These are phyloP conservation scores for Rhizoctonia solani DNA, from an alignment of 1,284 basidiomycete species.

Conservation along the genomic window DNA sequence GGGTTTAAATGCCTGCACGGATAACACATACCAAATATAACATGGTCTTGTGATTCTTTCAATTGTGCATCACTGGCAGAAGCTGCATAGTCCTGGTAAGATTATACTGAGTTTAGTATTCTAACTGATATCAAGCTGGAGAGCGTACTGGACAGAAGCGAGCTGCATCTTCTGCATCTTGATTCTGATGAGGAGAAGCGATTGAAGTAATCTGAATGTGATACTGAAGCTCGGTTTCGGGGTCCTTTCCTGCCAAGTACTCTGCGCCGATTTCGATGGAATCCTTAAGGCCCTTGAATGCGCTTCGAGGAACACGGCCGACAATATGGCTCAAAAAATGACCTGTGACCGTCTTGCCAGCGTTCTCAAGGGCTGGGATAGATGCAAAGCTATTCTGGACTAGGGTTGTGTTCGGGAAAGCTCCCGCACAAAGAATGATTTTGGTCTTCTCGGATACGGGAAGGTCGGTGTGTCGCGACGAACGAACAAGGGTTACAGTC, in stretches of 20 bases:
- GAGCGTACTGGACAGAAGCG: slow-evolving; percentile 33
- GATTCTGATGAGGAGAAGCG: slow-evolving; percentile 34
- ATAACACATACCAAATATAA: slow-evolving; percentile 33
- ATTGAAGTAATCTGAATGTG: slow-evolving; percentile 40
- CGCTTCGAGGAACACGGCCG: slow-evolving; percentile 34
- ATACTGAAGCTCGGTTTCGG: slow-evolving; percentile 38
- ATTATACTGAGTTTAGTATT: no score
- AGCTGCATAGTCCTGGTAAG: slow-evolving; percentile 35
- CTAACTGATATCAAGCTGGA: neutral
- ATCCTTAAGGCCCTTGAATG: slow-evolving; percentile 12
- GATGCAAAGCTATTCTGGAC: slow-evolving; percentile 40
- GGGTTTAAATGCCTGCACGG: neutral
- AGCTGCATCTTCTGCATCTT: slow-evolving; percentile 38
- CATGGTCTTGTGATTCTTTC: slow-evolving; percentile 35
- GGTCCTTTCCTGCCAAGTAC: slow-evolving; percentile 39
- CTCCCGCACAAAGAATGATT: slow-evolving; percentile 42
- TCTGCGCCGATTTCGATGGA: slow-evolving; percentile 39
- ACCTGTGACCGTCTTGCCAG: slow-evolving; percentile 38
- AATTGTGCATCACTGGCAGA: slow-evolving; percentile 36
- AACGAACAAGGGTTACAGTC: neutral
- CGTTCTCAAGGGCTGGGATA: slow-evolving; percentile 1
- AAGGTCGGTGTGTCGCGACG: slow-evolving; percentile 1
- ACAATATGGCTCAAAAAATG: slow-evolving; percentile 40
- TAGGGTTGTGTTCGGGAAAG: slow-evolving; percentile 42
- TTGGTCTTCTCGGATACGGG: slow-evolving; percentile 35